Percentiles rank a stretch among this genome's conserved stretches.
These are phyloP conservation scores for Austroboletus festivus DNA, from an alignment of 768 basidiomycete species.

Conservation along the genomic window DNA sequence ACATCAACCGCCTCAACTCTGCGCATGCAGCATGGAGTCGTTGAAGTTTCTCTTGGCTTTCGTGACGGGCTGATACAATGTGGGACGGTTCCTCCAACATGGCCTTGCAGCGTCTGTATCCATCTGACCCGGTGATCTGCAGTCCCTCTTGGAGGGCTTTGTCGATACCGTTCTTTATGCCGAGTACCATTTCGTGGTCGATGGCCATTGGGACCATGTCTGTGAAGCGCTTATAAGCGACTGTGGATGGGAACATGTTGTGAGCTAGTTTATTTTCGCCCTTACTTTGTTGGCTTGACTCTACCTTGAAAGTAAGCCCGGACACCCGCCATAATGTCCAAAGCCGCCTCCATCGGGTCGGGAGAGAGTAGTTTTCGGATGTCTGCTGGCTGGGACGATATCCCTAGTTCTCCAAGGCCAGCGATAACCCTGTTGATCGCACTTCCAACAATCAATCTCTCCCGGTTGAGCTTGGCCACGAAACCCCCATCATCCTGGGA, in stretches of 20 bases:
- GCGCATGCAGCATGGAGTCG: constrained; percentile 44
- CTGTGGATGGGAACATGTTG: constrained; percentile 25
- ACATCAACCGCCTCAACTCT: constrained; percentile 32
- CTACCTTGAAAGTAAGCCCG: constrained; percentile 69
- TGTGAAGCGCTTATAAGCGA: constrained; percentile 44
- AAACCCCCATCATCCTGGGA: constrained; percentile 7
- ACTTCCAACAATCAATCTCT: not conserved
- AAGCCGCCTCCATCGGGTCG: constrained; percentile 52
- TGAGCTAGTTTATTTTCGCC: not conserved
- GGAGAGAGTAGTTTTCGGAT: constrained; percentile 45
- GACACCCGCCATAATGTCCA: constrained; percentile 64
- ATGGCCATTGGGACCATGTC: constrained; percentile 44
- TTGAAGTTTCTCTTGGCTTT: no score
- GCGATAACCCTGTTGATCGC: constrained; percentile 30
- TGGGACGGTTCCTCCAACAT: no score
- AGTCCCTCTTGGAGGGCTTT: constrained; percentile 46
- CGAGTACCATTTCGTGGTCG: constrained; percentile 41
- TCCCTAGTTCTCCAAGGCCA: constrained; percentile 7
- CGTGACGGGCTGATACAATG: no score
- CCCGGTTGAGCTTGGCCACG: not conserved
- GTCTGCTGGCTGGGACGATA: constrained; percentile 39
- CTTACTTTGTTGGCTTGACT: not conserved
- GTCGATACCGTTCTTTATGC: constrained; percentile 46
- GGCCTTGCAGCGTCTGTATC: constrained; percentile 44
- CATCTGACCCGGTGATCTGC: constrained; percentile 48